Evolutionary conservation across 1,139 yeast species (phyloP), one percentile per base, ranked within the genome.

Genomic region (Zhuliangozyma blackwelliae): DNA sequence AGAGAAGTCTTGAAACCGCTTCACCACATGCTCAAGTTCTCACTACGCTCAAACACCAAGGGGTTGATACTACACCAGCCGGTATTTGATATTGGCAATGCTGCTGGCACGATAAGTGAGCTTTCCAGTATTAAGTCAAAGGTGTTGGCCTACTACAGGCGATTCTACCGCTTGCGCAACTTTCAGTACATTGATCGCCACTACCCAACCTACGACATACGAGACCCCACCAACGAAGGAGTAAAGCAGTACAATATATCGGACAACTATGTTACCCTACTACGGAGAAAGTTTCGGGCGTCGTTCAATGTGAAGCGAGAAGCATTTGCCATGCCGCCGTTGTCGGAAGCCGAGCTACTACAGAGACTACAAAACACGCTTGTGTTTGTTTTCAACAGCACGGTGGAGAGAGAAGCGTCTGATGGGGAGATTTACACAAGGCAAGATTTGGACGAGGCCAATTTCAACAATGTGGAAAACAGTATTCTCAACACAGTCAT

Each of bases 301-400:
- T 53, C 49, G 33, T 61, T 55, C 48, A 51, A 55, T 20, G 27
- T 31, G 1, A 44, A 55, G 35, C 37, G 60, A 23, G 19, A 29
- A 3, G 38, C 35, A 1, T 40, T 59, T 6, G 36, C 38, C 2
- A 38, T 43, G 19, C 35, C 33, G 2, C 28, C 36, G 2, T 35
- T 50, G 16, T 31, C 35, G 1, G 38, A 40, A 19, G 32, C 36
- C 0, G 59, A 61, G 25, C 26, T 63, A 10, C 39, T 54, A 4
- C 36, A 44, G 13, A 42, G 75, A 16, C 33, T 63, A 26, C 40
- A 55, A 23, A 66, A 65, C 40, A 64, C 75, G 2, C 46, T 62
- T 25, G 61, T 55, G 13, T 69, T 69, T 48, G 64, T 68, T 3
- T 63, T 60, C 47, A 69, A 69, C 44, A 57, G 70, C 4, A 61